Base-by-base conservation (phyloP, 2,329 filamentous ascomycete species). In the Hortaea sp. region DNA sequence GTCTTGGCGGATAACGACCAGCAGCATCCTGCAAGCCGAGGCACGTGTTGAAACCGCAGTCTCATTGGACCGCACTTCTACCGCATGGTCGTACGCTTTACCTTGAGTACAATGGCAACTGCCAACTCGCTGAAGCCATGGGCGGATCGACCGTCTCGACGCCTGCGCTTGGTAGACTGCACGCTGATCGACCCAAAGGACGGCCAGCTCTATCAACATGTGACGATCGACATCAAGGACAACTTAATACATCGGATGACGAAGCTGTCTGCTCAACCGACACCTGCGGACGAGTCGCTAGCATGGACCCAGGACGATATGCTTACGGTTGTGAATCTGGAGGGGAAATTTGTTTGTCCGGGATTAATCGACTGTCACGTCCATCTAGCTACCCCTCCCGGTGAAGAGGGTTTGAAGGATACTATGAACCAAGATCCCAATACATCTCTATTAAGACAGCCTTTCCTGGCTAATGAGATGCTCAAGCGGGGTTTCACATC, bases 401-500 rank as follows among this genome's bases (percentile, higher is more conserved):
- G 72, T 4, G 62, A 65, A 20, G 50, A 62, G 1, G 60, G 62
- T 5, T 56, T 74, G 2, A 58, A 54, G 13, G 63, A 64, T 5
- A 55, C 67, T 1, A 63, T 68, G 48, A 54, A 51, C 20, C 54
- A 66, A 13, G 66, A 69, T 20, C 55, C 60, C 0, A 53, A 58
- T 30, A 66, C 66, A 1, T 68, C 67, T 0, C 57, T 68, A 3
- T 62, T 74, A 10, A 64, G 74, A 2, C 70, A 75, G 53, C 66
- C 75, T 0, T 76, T 68, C 47, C 63, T 74, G 5, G 68, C 65
- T 47, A 49, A 59, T 7, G 67, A 75, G 47, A 79, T 78, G 63
- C 67, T 81, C 0, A 59, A 63, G 37, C 69, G 77, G 12, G 78
- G 78, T 1, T 81, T 80, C 62, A 81, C 78, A 1, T 74, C 68